phyloP scores from a whole-genome alignment of 768 basidiomycete genomes.

The Macrolepiota dolichaula region DNA sequence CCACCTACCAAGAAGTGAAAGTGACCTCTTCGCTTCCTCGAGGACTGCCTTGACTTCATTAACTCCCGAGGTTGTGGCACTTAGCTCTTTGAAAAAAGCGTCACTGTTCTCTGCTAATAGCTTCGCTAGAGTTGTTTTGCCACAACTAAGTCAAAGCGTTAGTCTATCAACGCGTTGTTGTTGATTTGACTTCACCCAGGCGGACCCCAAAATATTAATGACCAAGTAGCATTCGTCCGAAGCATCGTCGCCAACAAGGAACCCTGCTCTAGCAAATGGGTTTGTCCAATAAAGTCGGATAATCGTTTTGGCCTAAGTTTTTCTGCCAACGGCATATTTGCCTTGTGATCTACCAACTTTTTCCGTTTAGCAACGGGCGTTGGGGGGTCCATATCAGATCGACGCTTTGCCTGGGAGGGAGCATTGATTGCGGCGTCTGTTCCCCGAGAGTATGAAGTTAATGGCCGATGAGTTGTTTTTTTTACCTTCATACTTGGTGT shows the following conservation, averaged over 20 bases:
- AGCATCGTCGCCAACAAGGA: slow-evolving; percentile 54
- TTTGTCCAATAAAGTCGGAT: slow-evolving; percentile 71
- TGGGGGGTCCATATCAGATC: slow-evolving; percentile 15
- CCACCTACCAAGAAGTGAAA: slow-evolving; percentile 66
- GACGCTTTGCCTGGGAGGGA: slow-evolving; percentile 15
- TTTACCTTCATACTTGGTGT: slow-evolving; percentile 18
- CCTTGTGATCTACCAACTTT: slow-evolving; percentile 14
- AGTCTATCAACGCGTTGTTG: background rate
- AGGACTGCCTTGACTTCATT: slow-evolving; percentile 71
- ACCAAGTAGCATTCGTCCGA: slow-evolving; percentile 49
- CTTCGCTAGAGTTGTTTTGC: slow-evolving; percentile 75
- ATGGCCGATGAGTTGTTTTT: slow-evolving; percentile 5
- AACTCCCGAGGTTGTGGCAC: slow-evolving; percentile 67
- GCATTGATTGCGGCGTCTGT: background rate
- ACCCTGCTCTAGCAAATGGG: slow-evolving; percentile 53
- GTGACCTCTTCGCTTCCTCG: slow-evolving; percentile 68
- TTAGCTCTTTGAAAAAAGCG: slow-evolving; percentile 70
- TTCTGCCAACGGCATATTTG: slow-evolving; percentile 64
- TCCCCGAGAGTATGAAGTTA: background rate
- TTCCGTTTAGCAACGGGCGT: slow-evolving; percentile 17
- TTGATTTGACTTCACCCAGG: slow-evolving; percentile 47
- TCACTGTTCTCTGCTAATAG: slow-evolving; percentile 59
- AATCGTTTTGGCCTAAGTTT: slow-evolving; percentile 61
- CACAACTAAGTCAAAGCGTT: slow-evolving; percentile 39
- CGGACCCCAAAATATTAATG: slow-evolving; percentile 73